Base-by-base conservation (phyloP, 495 filamentous ascomycete genomes). In the Aspergillus homomorphus region DNA sequence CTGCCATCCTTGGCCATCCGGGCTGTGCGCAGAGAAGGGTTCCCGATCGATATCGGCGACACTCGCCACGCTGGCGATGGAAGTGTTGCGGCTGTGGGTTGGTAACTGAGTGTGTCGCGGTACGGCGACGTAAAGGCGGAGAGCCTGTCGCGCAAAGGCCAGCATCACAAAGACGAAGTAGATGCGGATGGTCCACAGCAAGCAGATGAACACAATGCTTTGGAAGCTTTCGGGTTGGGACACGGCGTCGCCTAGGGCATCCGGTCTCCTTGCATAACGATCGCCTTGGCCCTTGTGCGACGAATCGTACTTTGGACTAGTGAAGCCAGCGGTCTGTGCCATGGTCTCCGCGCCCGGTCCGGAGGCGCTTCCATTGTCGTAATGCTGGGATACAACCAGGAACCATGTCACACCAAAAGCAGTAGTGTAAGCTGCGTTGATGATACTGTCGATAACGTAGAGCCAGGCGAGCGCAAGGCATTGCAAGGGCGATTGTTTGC, bases 371-470 rank as follows among this genome's bases (percentile, higher is more conserved):
- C 70, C 68, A 62, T 74, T 73, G 46, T 78, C 75, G 57, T 79
- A 75, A 62, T 83, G 74, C 49, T 82, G 78, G 21, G 84, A 82
- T 45, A 87, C 74, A 14, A 88, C 82, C 10, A 91, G 70, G 74
- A 93, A 96, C 92, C 92, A 96, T 14, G 82, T 85, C 41, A 91
- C 72, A 28, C 85, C 89, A 67, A 96, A 96, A 6, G 84, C 82
- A 20, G 84, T 75, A 8, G 91, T 95, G 71, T 90, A 95, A 28
- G 82, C 80, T 33, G 82, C 83, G 71, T 92, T 95, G 64, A 92
- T 80, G 33, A 89, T 41, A 22, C 85, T 85, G 73, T 96, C 92
- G 66, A 94, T 61, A n/a, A 87, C 70, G 68, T 93, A 95, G 41
- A 91, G 77, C 73, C 85, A 94, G 42, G 87, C 85, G 58, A 91